A percentile compares a stretch with the other conserved stretches of the same genome.
Evolutionary conservation across 2,329 filamentous ascomycete species (phyloP).

Genomic region (Penicillium sp.): DNA sequence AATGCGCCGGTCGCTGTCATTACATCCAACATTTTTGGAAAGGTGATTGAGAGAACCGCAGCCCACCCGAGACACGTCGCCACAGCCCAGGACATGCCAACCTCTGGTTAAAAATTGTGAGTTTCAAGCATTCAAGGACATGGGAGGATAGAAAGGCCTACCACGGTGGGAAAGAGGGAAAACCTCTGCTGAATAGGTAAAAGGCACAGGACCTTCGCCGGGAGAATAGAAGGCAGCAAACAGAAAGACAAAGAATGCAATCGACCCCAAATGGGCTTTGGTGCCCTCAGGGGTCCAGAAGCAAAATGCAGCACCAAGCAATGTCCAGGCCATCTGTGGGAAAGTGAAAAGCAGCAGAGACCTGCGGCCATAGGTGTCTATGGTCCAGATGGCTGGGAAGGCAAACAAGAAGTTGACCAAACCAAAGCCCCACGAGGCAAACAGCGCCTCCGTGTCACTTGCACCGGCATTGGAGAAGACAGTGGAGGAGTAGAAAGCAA

Average conservation of each 20-base stretch:
- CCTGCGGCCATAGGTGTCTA: slow-evolving; percentile 67
- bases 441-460: slow-evolving; percentile 55
- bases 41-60: slow-evolving; percentile 52
- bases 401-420: slow-evolving; percentile 66
- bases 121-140: slow-evolving; percentile 1
- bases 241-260: slow-evolving; percentile 64
- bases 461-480: slow-evolving; percentile 58
- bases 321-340: slow-evolving; percentile 67
- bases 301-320: slow-evolving; percentile 64
- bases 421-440: slow-evolving; percentile 66
- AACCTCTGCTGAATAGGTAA: slow-evolving; percentile 57
- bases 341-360: slow-evolving; percentile 66
- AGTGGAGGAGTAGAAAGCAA: slow-evolving; percentile 73
- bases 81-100: slow-evolving; percentile 51
- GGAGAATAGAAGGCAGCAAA: slow-evolving; percentile 67
- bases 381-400: slow-evolving; percentile 66
- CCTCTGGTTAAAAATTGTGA: slow-evolving; percentile 37
- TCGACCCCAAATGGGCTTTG: slow-evolving; percentile 51
- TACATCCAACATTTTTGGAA: slow-evolving; percentile 49
- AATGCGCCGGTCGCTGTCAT: slow-evolving; percentile 59
- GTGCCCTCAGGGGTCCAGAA: slow-evolving; percentile 52
- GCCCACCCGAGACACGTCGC: slow-evolving; percentile 52
- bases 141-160: slow-evolving; percentile 23
- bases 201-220: slow-evolving; percentile 60
- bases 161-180: slow-evolving; percentile 58